Evolutionary conservation across 768 basidiomycete species (phyloP).

Genomic region (Hericium erinaceus): DNA sequence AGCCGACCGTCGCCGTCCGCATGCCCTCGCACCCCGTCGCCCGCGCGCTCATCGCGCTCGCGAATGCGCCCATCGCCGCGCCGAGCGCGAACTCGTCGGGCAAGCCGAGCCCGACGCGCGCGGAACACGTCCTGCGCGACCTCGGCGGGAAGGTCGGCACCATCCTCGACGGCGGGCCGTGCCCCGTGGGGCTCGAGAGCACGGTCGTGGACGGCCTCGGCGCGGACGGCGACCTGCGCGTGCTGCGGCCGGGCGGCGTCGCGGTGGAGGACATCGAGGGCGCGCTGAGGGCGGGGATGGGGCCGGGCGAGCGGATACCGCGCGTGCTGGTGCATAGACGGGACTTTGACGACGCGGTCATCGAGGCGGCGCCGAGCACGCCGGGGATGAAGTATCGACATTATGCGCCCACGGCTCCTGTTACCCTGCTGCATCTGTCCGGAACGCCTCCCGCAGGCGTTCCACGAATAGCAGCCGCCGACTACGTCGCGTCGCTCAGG

Average conservation of each 20-base stretch:
- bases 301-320: constrained; percentile 14
- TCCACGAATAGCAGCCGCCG: constrained; percentile 21
- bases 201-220: constrained; percentile 89
- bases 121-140: constrained; percentile 77
- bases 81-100: constrained; percentile 94
- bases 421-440: constrained; percentile 57
- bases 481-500: constrained; percentile 33
- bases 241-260: constrained; percentile 87
- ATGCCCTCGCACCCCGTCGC: constrained; percentile 95
- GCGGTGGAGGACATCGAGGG: constrained; percentile 80
- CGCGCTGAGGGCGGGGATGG: constrained; percentile 36
- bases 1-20: constrained; percentile 77
- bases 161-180: constrained; percentile 89
- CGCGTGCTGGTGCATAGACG: constrained; percentile 69
- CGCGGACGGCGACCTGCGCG: constrained; percentile 62
- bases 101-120: constrained; percentile 87
- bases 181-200: constrained; percentile 87
- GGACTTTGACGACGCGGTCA: constrained; percentile 60
- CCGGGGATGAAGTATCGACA: constrained; percentile 99
- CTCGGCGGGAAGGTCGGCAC: constrained; percentile 60
- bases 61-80: constrained; percentile 76
- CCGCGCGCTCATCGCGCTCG: constrained; percentile 71
- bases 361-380: constrained; percentile 80
- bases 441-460: constrained; percentile 31
- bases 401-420: constrained; percentile 87